A percentile compares a stretch with the other conserved stretches of the same genome.
These are phyloP conservation scores for Termitomyces sp. DNA, from an alignment of 768 basidiomycete species.

Conservation along the genomic window DNA sequence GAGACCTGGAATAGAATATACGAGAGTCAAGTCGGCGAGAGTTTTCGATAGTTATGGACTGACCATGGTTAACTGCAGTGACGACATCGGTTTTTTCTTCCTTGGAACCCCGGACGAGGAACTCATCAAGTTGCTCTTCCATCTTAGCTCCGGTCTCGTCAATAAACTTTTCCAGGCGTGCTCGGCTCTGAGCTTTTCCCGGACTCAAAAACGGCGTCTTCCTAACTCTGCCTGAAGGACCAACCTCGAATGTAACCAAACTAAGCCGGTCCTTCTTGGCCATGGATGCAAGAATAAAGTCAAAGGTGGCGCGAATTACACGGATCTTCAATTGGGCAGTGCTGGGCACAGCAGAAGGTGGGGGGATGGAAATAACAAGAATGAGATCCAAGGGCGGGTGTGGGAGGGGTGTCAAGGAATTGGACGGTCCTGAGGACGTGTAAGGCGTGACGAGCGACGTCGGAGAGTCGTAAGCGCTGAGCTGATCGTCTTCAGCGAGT, in stretches of 20 bases:
- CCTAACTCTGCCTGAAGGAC: constrained; percentile 71
- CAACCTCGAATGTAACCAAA: constrained; percentile 90
- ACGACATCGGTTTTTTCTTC: constrained; percentile 98
- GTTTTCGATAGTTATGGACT: constrained; percentile 5
- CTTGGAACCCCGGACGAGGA: constrained; percentile 65
- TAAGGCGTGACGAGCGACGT: constrained; percentile 63
- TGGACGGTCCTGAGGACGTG: constrained; percentile 68
- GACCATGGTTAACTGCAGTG: constrained; percentile 95
- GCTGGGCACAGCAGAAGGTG: constrained; percentile 62
- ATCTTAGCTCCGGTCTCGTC: constrained; percentile 52
- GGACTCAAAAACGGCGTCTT: constrained; percentile 90
- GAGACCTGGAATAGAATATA: constrained; percentile 45
- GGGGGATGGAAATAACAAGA: constrained; percentile 84
- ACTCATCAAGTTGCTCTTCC: constrained; percentile 40
- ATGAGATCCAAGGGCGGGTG: constrained; percentile 92
- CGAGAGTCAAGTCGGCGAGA: not conserved
- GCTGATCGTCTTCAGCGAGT: constrained; percentile 68
- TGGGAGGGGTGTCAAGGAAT: constrained; percentile 72
- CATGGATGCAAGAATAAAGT: constrained; percentile 78
- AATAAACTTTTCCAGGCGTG: constrained; percentile 71
- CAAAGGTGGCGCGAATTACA: constrained; percentile 83
- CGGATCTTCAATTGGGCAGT: constrained; percentile 84
- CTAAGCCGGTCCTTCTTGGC: constrained; percentile 78
- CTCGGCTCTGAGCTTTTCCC: constrained; percentile 63
- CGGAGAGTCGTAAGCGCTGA: constrained; percentile 52